Evolutionary conservation across 306 rosid genomes (phyloP), one percentile per base, ranked within the genome.

Genomic region (Cucurbita moschata): DNA sequence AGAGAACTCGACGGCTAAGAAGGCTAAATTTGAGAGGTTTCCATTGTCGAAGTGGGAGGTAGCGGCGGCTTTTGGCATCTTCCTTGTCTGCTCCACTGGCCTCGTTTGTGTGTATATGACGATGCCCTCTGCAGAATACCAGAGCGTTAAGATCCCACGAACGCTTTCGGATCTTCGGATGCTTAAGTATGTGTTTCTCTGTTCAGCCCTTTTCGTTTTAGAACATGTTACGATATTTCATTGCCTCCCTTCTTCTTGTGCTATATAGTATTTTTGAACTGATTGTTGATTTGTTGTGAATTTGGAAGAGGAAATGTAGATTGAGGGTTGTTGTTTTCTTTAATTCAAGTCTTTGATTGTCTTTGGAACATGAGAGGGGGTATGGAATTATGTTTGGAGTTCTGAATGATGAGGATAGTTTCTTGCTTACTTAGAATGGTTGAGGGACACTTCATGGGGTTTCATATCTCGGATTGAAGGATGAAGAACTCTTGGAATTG

Each of bases 131-230:
- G 79, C 96, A 16, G 89, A 84, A 57, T 86, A 79, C 37, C 83
- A 88, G 14, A 85, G 80, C 21, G 82, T 95, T 71, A 95, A 84
- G 85, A 84, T 95, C 54, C 99, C 99, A 4, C 90, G 96, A 70
- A 84, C 92, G 16, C 64, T 95, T 75, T 83, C 96, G 46, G 99
- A 91, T 86, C 97, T 95, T 68, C 97, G 99, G 44, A 16, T 76
- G 16, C 99, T 95, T 87, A 95, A 91, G 99, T 95, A 78, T 42
- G 77, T 80, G 43, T 49, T 23, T 4, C 30, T 47, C 46, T 38
- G 26, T 12, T 15, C 21, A 19, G 13, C 10, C 14, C 38, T 55
- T 67, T 64, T n/a, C 47, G 21, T 57, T 69, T 52, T 13, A 38
- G 14, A 8, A 19, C 54, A 18, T 66, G 1, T 66, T 43, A 66